Evolutionary conservation across 225 moss, liverwort and hornwort genomes (phyloP), one percentile per base, ranked within the genome.

Genomic region (Climacium dendroides): DNA sequence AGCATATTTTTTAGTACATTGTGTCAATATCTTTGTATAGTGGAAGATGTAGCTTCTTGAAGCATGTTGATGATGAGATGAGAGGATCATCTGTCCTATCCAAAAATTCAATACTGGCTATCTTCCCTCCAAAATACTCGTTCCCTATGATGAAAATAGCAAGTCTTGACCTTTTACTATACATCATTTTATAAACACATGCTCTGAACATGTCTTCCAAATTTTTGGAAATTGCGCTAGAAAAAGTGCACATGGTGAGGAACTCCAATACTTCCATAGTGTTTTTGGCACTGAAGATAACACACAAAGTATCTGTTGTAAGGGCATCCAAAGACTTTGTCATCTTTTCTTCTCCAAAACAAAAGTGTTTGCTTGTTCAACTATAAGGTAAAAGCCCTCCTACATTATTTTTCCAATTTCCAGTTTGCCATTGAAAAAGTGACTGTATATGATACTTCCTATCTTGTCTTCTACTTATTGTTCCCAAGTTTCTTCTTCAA

Each of bases 51-150:
- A 71, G 71, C 10, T 71, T 71, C 10, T 28, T 3, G 0, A 71
- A 71, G 71, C 43, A 71, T 43, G 28, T 71, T 43, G 71, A 43
- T 43, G 28, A 71, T 15, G 43, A 71, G 16, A 71, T 71, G 43
- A 43, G 5, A 71, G 28, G 45, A 10, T 45, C 43, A 45, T 43
- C 0, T 9, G 6, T 71, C 9, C 9, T 71, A 28, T 71, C 10
- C 1, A 71, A 0, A 28, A 43, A 6, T 28, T 71, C 16, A 28
- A 71, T 28, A 12, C 0, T 28, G 10, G 16, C 10, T 16, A 0
- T 28, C 43, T 71, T 71, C 2, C 28, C 43, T 71, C 71, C 10
- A 43, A 71, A 71, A 26, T 43, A 45, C 3, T 71, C 9, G 0
- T 71, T 43, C 16, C 10, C 2, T 71, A 1, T 45, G 28, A 71